A percentile compares a stretch with the other conserved stretches of the same genome.
These are phyloP conservation scores for Talaromyces sp. DNA, from an alignment of 2,329 filamentous ascomycete genomes.

Conservation along the genomic window DNA sequence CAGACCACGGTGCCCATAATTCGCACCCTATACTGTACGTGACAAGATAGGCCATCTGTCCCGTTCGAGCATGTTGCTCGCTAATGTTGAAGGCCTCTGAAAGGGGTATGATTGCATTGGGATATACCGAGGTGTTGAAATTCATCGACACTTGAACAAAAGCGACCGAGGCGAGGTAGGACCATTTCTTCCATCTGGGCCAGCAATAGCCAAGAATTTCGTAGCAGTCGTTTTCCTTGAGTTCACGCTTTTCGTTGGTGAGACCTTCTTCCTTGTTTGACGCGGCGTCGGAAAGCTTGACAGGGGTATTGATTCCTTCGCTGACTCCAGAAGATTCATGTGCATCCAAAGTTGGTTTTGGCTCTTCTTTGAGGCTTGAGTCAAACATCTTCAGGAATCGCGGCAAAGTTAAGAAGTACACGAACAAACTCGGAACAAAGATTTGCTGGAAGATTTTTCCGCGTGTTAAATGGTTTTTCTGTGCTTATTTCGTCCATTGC, in stretches of 20 bases:
- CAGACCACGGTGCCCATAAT: conserved; percentile 79
- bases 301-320: no score
- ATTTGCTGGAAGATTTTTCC: background rate
- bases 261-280: no score
- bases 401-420: background rate
- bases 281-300: no score
- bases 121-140: conserved; percentile 68
- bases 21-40: conserved; percentile 82
- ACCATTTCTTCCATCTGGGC: conserved; percentile 61
- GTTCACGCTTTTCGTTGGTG: conserved; percentile 23
- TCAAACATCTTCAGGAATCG: background rate
- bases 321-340: background rate
- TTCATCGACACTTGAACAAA: conserved; percentile 69
- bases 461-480: background rate
- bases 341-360: background rate
- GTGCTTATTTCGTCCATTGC: background rate
- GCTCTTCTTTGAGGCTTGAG: background rate
- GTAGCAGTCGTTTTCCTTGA: conserved; percentile 54
- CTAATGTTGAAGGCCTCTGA: conserved; percentile 60
- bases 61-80: conserved; percentile 60
- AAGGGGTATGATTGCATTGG: conserved; percentile 59
- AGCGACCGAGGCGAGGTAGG: conserved; percentile 62
- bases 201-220: conserved; percentile 60
- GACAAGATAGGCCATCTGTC: conserved; percentile 70
- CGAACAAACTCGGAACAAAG: background rate